These are phyloP conservation scores for Davidsoniella eucalypti DNA, from an alignment of 2,329 filamentous ascomycete species.

Conservation along the genomic window DNA sequence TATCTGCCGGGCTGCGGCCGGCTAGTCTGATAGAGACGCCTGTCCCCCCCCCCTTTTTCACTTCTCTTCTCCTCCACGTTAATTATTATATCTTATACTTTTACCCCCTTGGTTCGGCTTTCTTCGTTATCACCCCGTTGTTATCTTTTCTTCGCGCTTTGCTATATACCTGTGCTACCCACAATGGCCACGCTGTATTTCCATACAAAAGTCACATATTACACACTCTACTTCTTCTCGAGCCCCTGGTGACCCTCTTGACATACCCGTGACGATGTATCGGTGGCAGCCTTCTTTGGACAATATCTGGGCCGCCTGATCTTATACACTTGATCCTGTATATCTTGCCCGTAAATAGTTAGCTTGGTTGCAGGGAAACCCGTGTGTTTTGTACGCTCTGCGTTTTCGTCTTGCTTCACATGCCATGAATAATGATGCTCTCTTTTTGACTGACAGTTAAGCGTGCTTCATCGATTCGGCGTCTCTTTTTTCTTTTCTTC, in stretches of 20 bases:
- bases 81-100: background rate
- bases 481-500: too few relatives aligned
- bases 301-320: background rate
- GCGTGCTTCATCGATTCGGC: too few relatives aligned
- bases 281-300: background rate
- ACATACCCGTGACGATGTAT: background rate
- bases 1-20: too few relatives aligned
- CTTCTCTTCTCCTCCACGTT: background rate
- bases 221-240: slow-evolving; percentile 1
- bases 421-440: background rate
- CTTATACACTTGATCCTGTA: background rate
- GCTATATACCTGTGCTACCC: background rate
- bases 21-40: too few relatives aligned
- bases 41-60: background rate
- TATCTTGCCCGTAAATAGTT: background rate
- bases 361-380: background rate
- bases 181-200: background rate
- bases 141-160: background rate
- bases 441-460: too few relatives aligned
- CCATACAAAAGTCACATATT: background rate
- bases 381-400: background rate
- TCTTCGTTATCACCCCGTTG: background rate
- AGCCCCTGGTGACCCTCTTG: background rate
- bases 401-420: background rate
- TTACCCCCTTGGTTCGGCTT: background rate